A percentile compares a stretch with the other conserved stretches of the same genome.
phyloP scores from a whole-genome alignment of 2,329 filamentous ascomycete genomes.

The Monilinia fructigena region DNA sequence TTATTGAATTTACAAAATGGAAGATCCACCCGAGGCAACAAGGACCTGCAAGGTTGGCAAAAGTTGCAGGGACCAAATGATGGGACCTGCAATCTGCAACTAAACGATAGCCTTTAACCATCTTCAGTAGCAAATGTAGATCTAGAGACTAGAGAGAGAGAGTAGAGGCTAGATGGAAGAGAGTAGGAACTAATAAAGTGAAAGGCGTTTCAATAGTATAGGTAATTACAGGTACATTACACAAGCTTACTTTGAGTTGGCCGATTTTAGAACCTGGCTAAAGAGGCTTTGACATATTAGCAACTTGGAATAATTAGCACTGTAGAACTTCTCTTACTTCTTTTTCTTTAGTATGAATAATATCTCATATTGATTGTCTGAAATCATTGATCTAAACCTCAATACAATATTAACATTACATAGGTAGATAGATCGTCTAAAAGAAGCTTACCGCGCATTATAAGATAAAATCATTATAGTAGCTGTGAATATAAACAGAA shows the following conservation, averaged over 20 bases:
- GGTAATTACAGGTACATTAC: not conserved
- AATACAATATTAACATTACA: too few species aligned
- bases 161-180: not conserved
- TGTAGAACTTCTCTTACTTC: not conserved
- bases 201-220: not conserved
- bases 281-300: not conserved
- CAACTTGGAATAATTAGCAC: too few species aligned
- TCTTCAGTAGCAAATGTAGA: constrained; percentile 20
- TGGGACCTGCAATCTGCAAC: constrained; percentile 18
- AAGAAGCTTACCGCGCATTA: too few species aligned
- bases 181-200: not conserved
- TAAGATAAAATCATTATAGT: too few species aligned
- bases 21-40: constrained; percentile 27
- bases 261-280: constrained; percentile 3
- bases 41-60: constrained; percentile 18
- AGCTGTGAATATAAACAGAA: too few species aligned
- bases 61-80: constrained; percentile 26
- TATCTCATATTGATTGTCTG: too few species aligned
- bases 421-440: too few species aligned
- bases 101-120: constrained; percentile 12
- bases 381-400: too few species aligned
- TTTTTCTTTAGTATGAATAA: too few species aligned
- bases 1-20: constrained; percentile 21
- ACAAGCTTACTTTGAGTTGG: not conserved
- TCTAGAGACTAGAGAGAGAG: constrained; percentile 9